Base-by-base conservation (phyloP, 768 basidiomycete genomes). In the Boletellus ananiceps region DNA sequence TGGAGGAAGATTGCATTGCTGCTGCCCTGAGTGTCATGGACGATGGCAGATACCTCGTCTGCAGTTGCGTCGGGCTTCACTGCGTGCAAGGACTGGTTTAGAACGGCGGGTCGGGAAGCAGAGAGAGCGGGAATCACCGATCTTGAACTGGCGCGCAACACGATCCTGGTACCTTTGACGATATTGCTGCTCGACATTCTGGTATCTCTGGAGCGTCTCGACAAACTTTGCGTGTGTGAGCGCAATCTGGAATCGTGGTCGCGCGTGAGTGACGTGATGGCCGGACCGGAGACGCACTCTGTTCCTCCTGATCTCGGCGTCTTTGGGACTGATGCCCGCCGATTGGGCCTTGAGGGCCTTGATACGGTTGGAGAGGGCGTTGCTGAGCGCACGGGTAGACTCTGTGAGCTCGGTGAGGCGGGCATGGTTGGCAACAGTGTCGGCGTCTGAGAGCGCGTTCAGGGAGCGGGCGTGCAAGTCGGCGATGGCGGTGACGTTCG, bases 61-160 rank as follows among this genome's bases (percentile, higher is more conserved):
- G 80, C 78, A 25, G 89, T 83, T 16, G 93, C 93, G 58, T 91
- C 81, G 2, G 90, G 89, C 67, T 94, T 93, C 40, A 92, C 91
- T 89, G 50, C 3, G 18, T 25, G 34, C 12, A 18, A 1, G 11
- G 27, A 29, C 14, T 18, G 14, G n/a, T 38, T 55, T 32, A 40
- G 18, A 27, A 32, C 4, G 25, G 42, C 6, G 16, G 34, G 33
- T 32, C 23, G 23, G 16, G n/a, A 9, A 31, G 34, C 8, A 29
- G 41, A 34, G 38, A 31, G 27, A 34, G 7, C 27, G 12, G 34
- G 31, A 59, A 70, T 46, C 51, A 84, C 86, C 87, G 47, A 93
- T 92, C 62, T 77, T 82, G 63, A 88, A 77, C 66, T 93, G 86
- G 38, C 87, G 74, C 66, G 83, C 86, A 47, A 86, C 75, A 40